Base-by-base conservation (phyloP, 2,329 filamentous ascomycete genomes). In the Diaporthe ampelina region DNA sequence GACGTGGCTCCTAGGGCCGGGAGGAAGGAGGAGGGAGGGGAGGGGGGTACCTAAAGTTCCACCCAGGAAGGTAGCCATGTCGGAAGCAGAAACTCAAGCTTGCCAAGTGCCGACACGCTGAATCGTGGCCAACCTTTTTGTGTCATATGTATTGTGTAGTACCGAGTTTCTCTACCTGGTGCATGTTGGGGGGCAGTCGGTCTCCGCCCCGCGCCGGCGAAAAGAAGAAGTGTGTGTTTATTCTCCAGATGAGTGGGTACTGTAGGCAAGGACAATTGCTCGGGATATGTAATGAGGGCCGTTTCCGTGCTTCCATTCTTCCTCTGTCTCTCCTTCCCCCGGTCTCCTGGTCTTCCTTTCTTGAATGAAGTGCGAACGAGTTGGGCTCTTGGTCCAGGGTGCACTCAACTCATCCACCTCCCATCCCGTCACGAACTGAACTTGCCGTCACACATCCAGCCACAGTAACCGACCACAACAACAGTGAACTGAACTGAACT, bases 91-190 rank as follows among this genome's bases (percentile, higher is more conserved):
- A 21, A 9, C 15, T 54, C 45, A 54, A 54, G 45, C 32, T 54
- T 68, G 63, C 63, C 63, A 68, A 68, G 48, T 68, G 48, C 63
- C 63, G 45, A 32, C 48, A 26, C 48, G 48, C 32, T 54, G 63
- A 68, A 68, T 54, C 63, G 63, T 68, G n/a, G 63, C 32, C 63
- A 68, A 68, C 63, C 63, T 68, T 40, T 65, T 68, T 52, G 63
- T 68, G 63, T 40, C 63, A 54, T 40, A 26, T 68, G 63, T 67
- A 67, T 67, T 67, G 63, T 50, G 63, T 52, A 67, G 63, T 52
- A 67, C 63, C 63, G 43, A 67, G 21, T 37, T 37, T 52, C 43
- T 50, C 43, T 50, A 32, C 29, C 29, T 32, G 29, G 29, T 32
- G 29, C 29, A 32, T 4, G 15, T 2, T 65, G 40, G 40, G 7